These are phyloP conservation scores for Phaeodactylum tricornutum DNA, from an alignment of 108 stramenopile species.

Conservation along the genomic window DNA sequence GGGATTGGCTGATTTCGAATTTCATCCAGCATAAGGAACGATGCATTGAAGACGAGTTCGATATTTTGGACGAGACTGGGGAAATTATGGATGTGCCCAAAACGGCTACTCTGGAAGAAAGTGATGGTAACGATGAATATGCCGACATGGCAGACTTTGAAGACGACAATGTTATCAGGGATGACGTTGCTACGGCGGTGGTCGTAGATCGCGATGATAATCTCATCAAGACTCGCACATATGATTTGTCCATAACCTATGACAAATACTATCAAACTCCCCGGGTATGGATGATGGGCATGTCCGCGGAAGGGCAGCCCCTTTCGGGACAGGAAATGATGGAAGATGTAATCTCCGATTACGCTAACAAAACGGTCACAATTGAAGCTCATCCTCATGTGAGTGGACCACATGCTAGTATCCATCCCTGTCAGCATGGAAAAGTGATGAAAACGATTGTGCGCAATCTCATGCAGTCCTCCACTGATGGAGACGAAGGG, in stretches of 20 bases:
- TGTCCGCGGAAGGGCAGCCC: conserved; percentile 71
- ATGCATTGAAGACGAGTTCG: conserved; percentile 70
- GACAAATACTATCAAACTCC: conserved; percentile 99
- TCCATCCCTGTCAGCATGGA: conserved; percentile 99
- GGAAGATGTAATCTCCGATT: conserved; percentile 97
- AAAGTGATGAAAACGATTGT: conserved; percentile 98
- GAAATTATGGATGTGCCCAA: conserved; percentile 30
- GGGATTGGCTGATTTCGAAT: conserved; percentile 69
- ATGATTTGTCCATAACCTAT: conserved; percentile 95
- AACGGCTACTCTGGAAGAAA: conserved; percentile 4
- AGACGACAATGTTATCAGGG: conserved; percentile 65
- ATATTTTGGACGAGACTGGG: conserved; percentile 74
- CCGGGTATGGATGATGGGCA: conserved; percentile 94
- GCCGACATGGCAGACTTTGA: conserved; percentile 87
- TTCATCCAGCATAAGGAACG: conserved; percentile 18
- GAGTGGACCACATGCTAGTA: conserved; percentile 77
- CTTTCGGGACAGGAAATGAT: conserved; percentile 87
- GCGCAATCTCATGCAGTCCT: conserved; percentile 60
- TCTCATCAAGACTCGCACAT: conserved; percentile 81
- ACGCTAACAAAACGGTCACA: conserved; percentile 97
- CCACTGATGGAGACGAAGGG: conserved; percentile 16
- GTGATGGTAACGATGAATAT: conserved; percentile 36
- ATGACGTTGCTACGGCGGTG: conserved; percentile 51
- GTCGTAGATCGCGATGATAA: conserved; percentile 18
- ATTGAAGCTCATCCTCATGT: conserved; percentile 96